Evolutionary conservation across 2,329 filamentous ascomycete species (phyloP).

Genomic region (Colletotrichum viniferum): DNA sequence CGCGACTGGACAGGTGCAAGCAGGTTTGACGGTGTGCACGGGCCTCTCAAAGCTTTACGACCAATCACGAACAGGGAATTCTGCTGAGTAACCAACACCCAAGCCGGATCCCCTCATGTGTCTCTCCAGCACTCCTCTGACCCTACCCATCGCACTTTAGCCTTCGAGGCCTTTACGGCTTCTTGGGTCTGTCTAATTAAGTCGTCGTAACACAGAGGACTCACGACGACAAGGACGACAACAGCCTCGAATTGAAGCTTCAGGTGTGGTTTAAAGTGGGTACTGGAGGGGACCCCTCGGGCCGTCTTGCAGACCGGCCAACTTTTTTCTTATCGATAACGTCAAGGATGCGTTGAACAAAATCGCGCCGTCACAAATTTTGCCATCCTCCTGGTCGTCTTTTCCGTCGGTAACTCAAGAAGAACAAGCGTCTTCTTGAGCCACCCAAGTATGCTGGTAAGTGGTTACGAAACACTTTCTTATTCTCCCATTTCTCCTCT

Average conservation of each 20-base stretch:
- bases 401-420: slow-evolving; percentile 1
- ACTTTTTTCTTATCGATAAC: slow-evolving; percentile 17
- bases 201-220: neutral
- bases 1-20: neutral
- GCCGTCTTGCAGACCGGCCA: neutral
- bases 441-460: slow-evolving; percentile 15
- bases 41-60: neutral
- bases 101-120: neutral
- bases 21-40: neutral
- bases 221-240: neutral
- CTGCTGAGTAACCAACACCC: neutral
- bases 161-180: neutral
- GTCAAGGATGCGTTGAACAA: neutral
- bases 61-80: neutral
- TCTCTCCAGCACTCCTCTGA: neutral
- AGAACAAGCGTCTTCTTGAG: slow-evolving; percentile 16
- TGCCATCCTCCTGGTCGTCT: accelerated
- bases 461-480: neutral
- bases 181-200: neutral
- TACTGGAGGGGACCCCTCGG: neutral
- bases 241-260: neutral
- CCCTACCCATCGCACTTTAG: neutral
- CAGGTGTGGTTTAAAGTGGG: neutral
- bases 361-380: neutral
- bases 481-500: neutral